A percentile compares a stretch with the other conserved stretches of the same genome.
These are phyloP conservation scores for Curvularia sp. DNA, from an alignment of 2,329 filamentous ascomycete genomes.

Conservation along the genomic window DNA sequence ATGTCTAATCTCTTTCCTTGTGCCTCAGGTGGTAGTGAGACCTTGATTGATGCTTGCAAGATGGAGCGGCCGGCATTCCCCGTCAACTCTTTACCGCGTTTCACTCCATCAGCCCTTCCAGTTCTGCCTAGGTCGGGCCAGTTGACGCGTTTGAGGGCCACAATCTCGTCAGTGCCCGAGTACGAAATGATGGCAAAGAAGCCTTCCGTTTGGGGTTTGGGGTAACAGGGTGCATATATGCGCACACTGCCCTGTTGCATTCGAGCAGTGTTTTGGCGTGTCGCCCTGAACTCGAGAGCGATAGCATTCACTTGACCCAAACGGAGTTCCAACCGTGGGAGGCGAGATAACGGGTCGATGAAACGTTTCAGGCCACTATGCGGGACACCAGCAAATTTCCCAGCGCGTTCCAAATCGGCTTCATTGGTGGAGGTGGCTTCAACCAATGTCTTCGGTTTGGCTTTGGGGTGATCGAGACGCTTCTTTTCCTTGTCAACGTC, in stretches of 20 bases:
- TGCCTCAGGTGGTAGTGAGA: conserved; percentile 65
- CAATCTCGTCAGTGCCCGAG: conserved; percentile 71
- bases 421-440: conserved; percentile 44
- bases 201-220: conserved; percentile 92
- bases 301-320: conserved; percentile 67
- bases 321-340: conserved; percentile 73
- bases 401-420: conserved; percentile 46
- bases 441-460: conserved; percentile 45
- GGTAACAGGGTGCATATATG: conserved; percentile 87
- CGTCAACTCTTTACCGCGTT: conserved; percentile 14
- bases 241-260: conserved; percentile 62
- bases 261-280: conserved; percentile 66
- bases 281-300: conserved; percentile 68
- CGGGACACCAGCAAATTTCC: conserved; percentile 60
- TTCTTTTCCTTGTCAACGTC: conserved; percentile 54
- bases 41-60: conserved; percentile 62
- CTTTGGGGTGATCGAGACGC: conserved; percentile 52
- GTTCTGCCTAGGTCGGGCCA: conserved; percentile 62
- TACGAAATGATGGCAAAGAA: conserved; percentile 86
- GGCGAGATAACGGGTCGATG: conserved; percentile 65
- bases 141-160: conserved; percentile 84
- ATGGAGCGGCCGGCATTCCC: conserved; percentile 39
- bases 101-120: conserved; percentile 11
- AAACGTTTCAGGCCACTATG: conserved; percentile 57
- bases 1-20: conserved; percentile 72